These are phyloP conservation scores for Aspergillus clavatus DNA, from an alignment of 2,329 filamentous ascomycete species.

Conservation along the genomic window DNA sequence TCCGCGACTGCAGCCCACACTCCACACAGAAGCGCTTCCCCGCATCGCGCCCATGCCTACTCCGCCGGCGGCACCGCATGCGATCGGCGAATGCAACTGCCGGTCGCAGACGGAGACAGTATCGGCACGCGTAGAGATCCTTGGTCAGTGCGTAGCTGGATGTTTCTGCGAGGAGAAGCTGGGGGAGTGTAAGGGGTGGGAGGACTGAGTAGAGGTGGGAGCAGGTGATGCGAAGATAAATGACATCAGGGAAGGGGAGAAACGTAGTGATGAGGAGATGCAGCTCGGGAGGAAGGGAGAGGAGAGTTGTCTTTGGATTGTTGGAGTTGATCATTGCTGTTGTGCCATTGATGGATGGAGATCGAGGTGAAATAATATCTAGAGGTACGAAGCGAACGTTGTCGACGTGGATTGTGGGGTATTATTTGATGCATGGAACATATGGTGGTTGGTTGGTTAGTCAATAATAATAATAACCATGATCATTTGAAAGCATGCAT, in stretches of 20 bases:
- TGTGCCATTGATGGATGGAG: no score
- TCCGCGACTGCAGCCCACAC: conserved; percentile 22
- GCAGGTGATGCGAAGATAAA: conserved; percentile 24
- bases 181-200: conserved; percentile 15
- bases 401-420: no score
- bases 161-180: conserved; percentile 22
- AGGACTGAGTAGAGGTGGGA: conserved; percentile 22
- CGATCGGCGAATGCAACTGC: conserved; percentile 21
- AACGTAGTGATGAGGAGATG: conserved; percentile 22
- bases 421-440: no score
- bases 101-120: conserved; percentile 25
- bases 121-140: conserved; percentile 24
- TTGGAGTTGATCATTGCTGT: no score
- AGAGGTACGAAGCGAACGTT: no score
- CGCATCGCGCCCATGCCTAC: conserved; percentile 15
- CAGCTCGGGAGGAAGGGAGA: conserved; percentile 29
- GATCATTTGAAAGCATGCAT: no score
- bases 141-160: conserved; percentile 15
- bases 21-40: conserved; percentile 26
- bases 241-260: conserved; percentile 23
- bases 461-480: no score
- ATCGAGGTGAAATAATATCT: no score
- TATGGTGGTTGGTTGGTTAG: no score
- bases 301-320: conserved; percentile 7
- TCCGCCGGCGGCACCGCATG: conserved; percentile 21